Evolutionary conservation across 768 basidiomycete genomes (phyloP).

Genomic region (Tylopilus balloui): DNA sequence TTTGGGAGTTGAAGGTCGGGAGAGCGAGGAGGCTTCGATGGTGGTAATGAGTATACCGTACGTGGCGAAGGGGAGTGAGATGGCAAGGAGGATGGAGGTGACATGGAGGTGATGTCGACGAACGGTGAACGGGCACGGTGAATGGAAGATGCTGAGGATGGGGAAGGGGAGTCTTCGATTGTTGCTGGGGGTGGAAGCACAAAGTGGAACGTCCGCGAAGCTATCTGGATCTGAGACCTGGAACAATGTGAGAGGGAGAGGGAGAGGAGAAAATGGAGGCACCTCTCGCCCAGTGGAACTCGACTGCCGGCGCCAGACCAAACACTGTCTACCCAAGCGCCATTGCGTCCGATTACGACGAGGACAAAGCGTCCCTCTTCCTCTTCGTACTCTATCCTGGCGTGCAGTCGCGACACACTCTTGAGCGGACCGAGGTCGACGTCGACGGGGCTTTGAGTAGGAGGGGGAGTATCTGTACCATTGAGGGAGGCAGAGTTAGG

Average conservation of each 20-base stretch:
- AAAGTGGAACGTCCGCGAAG: slow-evolving; percentile 95
- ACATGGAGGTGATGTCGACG: slow-evolving; percentile 76
- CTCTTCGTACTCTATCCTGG: slow-evolving; percentile 91
- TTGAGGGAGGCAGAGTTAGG: slow-evolving; percentile 50
- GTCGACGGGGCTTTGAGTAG: slow-evolving; percentile 49
- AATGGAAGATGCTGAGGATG: slow-evolving; percentile 70
- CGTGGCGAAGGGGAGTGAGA: slow-evolving; percentile 69
- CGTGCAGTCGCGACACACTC: slow-evolving; percentile 96
- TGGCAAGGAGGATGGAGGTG: slow-evolving; percentile 76
- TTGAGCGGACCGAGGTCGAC: slow-evolving; percentile 95
- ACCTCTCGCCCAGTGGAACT: slow-evolving; percentile 85
- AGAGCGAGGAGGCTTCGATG: slow-evolving; percentile 43
- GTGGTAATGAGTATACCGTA: slow-evolving; percentile 39
- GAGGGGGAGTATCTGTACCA: slow-evolving; percentile 38
- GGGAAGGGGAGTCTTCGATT: slow-evolving; percentile 77
- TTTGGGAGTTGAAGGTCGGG: slow-evolving; percentile 56
- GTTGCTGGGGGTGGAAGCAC: slow-evolving; percentile 85
- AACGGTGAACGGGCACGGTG: slow-evolving; percentile 72
- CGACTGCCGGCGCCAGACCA: slow-evolving; percentile 88
- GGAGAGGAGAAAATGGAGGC: slow-evolving; percentile 14
- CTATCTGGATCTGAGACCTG: slow-evolving; percentile 95
- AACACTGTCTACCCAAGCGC: slow-evolving; percentile 97
- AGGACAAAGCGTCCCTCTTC: slow-evolving; percentile 85
- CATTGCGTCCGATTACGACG: slow-evolving; percentile 91
- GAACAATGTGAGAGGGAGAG: slow-evolving; percentile 13